phyloP scores from a whole-genome alignment of 345 rosid genomes.

The Clausena lansium region DNA sequence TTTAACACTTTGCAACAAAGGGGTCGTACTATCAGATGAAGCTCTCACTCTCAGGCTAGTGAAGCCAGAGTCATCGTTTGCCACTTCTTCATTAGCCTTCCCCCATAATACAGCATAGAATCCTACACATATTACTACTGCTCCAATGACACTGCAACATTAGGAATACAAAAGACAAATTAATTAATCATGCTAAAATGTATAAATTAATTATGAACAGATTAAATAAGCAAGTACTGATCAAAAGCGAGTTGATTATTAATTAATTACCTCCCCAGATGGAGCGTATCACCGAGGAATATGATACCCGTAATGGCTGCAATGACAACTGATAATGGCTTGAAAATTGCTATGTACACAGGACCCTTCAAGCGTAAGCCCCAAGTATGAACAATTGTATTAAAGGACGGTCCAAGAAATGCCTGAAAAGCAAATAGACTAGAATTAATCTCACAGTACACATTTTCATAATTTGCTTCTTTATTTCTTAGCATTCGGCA shows the following conservation, averaged over 20 bases:
- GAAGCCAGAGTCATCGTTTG: not conserved
- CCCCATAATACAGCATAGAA: constrained; percentile 19
- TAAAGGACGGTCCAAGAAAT: constrained; percentile 10
- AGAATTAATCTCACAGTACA: not conserved
- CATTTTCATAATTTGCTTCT: not conserved
- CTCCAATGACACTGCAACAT: constrained; percentile 17
- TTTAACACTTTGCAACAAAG: not conserved
- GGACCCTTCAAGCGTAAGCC: constrained; percentile 43
- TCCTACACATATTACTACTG: constrained; percentile 7
- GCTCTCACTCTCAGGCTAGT: not conserved
- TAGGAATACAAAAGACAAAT: not conserved
- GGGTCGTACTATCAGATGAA: not conserved
- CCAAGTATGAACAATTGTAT: constrained; percentile 28
- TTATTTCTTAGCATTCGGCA: not conserved
- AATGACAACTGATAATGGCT: constrained; percentile 40
- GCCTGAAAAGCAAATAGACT: constrained; percentile 15
- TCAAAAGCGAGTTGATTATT: not conserved
- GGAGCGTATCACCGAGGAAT: constrained; percentile 40
- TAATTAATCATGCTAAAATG: not conserved
- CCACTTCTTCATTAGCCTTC: constrained; percentile 8
- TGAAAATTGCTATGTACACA: constrained; percentile 39
- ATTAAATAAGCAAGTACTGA: too few species aligned
- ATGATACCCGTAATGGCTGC: constrained; percentile 34
- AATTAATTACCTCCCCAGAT: constrained; percentile 36
- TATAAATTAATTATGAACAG: too few species aligned